Conservation (phyloP, 2,329 filamentous ascomycete species). For the Lecanosticta acicola region DNA sequence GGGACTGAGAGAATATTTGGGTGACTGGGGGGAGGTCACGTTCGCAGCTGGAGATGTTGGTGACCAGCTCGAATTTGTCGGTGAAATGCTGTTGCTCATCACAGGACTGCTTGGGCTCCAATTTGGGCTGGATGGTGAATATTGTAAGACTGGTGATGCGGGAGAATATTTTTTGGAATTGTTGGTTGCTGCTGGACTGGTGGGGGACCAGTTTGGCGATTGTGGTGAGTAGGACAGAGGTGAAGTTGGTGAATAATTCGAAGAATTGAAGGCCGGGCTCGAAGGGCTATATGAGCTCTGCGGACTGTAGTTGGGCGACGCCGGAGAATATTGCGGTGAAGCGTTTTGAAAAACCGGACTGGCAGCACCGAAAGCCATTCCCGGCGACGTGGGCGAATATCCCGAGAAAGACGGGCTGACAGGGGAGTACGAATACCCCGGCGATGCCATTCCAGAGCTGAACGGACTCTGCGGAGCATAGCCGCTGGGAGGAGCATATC, state of each 20-base stretch:
- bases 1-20: constrained; percentile 34
- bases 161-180: no score
- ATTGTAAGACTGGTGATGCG: no score
- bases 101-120: no score
- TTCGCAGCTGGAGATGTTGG: constrained; percentile 23
- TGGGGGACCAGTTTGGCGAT: constrained; percentile 48
- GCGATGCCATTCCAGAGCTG: constrained; percentile 24
- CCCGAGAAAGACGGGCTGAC: constrained; percentile 26
- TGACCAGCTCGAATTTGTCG: constrained; percentile 25
- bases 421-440: constrained; percentile 24
- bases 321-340: constrained; percentile 57
- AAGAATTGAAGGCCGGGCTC: constrained; percentile 21
- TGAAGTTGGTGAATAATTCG: constrained; percentile 47
- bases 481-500: constrained; percentile 35
- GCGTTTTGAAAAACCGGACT: constrained; percentile 60
- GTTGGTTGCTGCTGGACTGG: constrained; percentile 56
- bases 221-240: constrained; percentile 51
- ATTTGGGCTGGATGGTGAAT: no score
- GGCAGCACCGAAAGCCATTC: constrained; percentile 47
- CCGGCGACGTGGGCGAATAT: constrained; percentile 37
- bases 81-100: constrained; percentile 31
- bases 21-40: constrained; percentile 21
- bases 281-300: constrained; percentile 51
- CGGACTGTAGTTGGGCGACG: constrained; percentile 67
- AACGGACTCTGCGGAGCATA: no score